Base-by-base conservation (phyloP, 1,139 yeast species). In the Yamadazyma dushanensis region DNA sequence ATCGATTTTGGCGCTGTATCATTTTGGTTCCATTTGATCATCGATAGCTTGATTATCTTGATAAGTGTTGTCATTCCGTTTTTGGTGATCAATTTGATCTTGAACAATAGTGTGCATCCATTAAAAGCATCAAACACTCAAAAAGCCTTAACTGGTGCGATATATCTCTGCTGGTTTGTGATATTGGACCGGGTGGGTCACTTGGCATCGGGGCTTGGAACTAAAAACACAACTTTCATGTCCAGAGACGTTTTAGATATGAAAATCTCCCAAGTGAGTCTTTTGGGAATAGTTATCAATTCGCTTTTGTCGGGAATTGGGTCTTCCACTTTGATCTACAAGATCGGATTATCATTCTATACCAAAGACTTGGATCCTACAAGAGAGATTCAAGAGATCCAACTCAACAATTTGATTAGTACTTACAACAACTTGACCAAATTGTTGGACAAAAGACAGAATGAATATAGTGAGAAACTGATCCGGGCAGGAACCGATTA, bases 301-400 rank as follows among this genome's bases (percentile, higher is more conserved):
- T 88, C 90, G 0, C 55, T 76, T 1, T 60, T 86, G 26, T 80
- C 89, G 2, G 95, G 94, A 0, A 66, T 85, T 29, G 92, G 92
- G 2, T 80, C 89, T 8, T 76, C 80, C 11, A 72, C 89, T n/a
- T 80, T 88, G 1, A 80, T 84, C 1, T 63, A 60, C 41, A 53
- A 35, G 16, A 18, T 25, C 5, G 17, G 29, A 3, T 8, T 16
- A 7, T 15, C 20, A 5, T 15, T 15, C 10, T 8, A 15, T 10
- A 22, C 11, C 3, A 18, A 20, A 11, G 22, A 13, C 8, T 11
- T 15, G 5, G 16, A 9, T 4, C 14, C 14, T 8, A 11, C 14
- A 8, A n/a, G 18, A 8, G 29, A 29, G 5, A 19, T 35, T 10
- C 13, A 28, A 11, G 42, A 39, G 21, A 16, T 26, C 21, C 39